Base-by-base conservation (phyloP, 805 yeast genomes). In the Nakazawaea molendinolei region DNA sequence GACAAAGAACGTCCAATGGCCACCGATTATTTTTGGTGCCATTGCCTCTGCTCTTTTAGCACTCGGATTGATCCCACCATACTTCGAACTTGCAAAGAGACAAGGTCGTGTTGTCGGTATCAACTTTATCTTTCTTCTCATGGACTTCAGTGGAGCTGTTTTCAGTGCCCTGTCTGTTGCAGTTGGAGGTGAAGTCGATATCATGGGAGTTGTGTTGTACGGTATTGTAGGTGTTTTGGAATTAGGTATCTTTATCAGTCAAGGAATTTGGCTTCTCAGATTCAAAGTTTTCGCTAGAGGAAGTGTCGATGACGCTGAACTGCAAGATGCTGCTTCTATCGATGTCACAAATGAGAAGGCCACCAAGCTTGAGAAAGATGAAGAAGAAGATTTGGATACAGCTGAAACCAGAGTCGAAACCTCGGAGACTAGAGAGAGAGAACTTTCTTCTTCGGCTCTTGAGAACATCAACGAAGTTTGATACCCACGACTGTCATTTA, bases 51-150 rank as follows among this genome's bases (percentile, higher is more conserved):
- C 89, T 0, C 53, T 85, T 14, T 61, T 90, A 7, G 92, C 83
- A 0, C 52, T 71, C 3, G 97, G 97, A 0, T 65, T 90, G 23
- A 44, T 90, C 0, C 97, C 97, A 0, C 96, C 97, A 4, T 90
- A 89, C 53, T 77, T 76, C 47, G 97, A 90, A 54, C 60, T 90
- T 18, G 71, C 76, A 22, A 84, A 86, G 50, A 67, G 95, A 44
- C 56, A 74, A 34, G 97, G 97, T 2, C 61, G 82, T 23, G 97
- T 90, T 3, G 76, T 87, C 3, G 97, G 97, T 0, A 81, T 90
- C 50, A 87, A 87, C 53, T 87, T 90, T 50, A 46, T 82, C 3
- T 90, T 90, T 44, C 63, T 90, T 40, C 49, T 67, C 5, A 60
- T 89, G 60, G 97, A 90, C 54, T 73, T 84, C 4, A 44, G 73